Evolutionary conservation across 768 basidiomycete species (phyloP).

Genomic region (Suillus subluteus): DNA sequence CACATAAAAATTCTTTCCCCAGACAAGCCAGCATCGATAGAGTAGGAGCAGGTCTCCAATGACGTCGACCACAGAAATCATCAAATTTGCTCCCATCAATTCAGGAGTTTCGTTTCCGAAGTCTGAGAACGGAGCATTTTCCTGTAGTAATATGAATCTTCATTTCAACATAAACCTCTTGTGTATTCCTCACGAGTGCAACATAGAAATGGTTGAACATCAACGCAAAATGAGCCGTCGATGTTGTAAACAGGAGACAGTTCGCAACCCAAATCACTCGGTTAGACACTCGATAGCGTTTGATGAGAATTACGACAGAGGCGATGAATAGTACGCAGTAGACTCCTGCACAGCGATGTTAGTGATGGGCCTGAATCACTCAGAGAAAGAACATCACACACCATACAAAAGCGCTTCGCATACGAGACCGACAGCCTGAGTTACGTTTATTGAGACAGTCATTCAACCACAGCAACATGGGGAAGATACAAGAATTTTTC

Average conservation of each 20-base stretch:
- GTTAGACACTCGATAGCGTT: slow-evolving; percentile 8
- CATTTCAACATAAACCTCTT: neutral
- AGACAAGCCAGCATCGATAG: slow-evolving; percentile 40
- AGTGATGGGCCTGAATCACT: neutral
- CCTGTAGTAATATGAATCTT: slow-evolving; percentile 12
- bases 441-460: neutral
- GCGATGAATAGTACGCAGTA: slow-evolving; percentile 20
- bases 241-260: slow-evolving; percentile 21
- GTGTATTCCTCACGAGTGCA: slow-evolving; percentile 22
- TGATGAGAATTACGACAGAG: slow-evolving; percentile 18
- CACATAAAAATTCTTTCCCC: slow-evolving; percentile 31
- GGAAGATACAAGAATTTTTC: neutral
- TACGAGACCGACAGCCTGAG: slow-evolving; percentile 22
- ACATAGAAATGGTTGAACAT: slow-evolving; percentile 28
- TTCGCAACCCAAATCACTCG: slow-evolving; percentile 15
- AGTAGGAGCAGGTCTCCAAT: slow-evolving; percentile 28
- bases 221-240: slow-evolving; percentile 22
- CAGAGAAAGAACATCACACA: slow-evolving; percentile 10
- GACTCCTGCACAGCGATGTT: slow-evolving; percentile 12
- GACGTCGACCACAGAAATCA: slow-evolving; percentile 30
- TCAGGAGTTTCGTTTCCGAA: slow-evolving; percentile 24
- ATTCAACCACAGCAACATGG: neutral
- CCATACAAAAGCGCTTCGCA: slow-evolving; percentile 32
- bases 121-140: slow-evolving; percentile 18
- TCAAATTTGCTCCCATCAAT: slow-evolving; percentile 27